These are phyloP conservation scores for Pachyrhizus erosus DNA, from an alignment of 306 rosid species.

Conservation along the genomic window DNA sequence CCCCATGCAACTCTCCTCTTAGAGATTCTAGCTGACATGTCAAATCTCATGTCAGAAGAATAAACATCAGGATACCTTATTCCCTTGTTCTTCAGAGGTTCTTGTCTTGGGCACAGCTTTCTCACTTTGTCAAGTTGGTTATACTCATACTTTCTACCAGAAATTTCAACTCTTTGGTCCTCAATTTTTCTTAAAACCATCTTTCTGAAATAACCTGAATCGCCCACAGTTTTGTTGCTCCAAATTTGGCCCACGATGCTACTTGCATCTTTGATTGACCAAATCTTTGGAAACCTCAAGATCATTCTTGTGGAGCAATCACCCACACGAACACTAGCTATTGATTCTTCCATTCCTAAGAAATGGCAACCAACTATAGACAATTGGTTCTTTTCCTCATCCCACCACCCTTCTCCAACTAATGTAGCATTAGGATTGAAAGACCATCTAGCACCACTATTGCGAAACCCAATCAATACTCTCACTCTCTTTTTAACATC, in stretches of 20 bases:
- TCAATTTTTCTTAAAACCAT: conserved; percentile 18
- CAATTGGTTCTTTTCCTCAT: conserved; percentile 44
- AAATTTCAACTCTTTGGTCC: background rate
- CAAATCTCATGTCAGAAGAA: conserved; percentile 49
- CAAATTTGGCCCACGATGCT: conserved; percentile 20
- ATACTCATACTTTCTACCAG: conserved; percentile 38
- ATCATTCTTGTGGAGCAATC: conserved; percentile 60
- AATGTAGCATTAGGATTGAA: conserved; percentile 48
- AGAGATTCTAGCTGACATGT: conserved; percentile 28
- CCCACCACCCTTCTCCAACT: conserved; percentile 64
- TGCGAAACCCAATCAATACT: conserved; percentile 41
- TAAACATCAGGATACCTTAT: conserved; percentile 1
- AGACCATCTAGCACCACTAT: background rate
- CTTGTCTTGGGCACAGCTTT: conserved; percentile 37
- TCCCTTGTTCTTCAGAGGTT: background rate
- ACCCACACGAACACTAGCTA: conserved; percentile 46
- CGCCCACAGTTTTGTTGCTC: conserved; percentile 17
- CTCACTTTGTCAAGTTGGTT: conserved; percentile 35
- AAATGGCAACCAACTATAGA: conserved; percentile 51
- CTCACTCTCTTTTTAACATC: conserved; percentile 38
- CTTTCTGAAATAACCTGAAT: conserved; percentile 42
- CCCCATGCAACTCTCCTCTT: conserved; percentile 27
- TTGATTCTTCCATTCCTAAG: conserved; percentile 40
- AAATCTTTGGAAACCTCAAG: conserved; percentile 46
- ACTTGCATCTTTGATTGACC: conserved; percentile 48